Evolutionary conservation across 306 rosid species (phyloP).

Genomic region (Fragaria nilgerrensis): DNA sequence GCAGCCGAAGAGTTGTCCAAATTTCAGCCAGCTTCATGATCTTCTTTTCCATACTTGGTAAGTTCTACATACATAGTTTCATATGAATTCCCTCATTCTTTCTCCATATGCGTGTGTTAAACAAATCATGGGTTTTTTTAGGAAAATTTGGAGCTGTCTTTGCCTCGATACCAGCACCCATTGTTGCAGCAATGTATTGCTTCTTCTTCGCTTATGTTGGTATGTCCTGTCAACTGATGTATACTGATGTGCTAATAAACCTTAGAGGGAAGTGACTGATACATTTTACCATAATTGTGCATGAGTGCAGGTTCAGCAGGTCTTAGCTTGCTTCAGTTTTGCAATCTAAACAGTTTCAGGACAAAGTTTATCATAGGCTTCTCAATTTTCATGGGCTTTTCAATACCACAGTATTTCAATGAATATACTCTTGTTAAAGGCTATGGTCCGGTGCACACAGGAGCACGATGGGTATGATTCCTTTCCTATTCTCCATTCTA

Average conservation of each 20-base stretch:
- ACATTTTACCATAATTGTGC: background rate
- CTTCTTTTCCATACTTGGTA: conserved; percentile 92
- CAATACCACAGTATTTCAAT: conserved; percentile 91
- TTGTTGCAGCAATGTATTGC: conserved; percentile 82
- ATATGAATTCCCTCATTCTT: conserved; percentile 2
- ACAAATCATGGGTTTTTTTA: conserved; percentile 23
- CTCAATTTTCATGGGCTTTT: conserved; percentile 85
- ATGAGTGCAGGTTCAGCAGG: conserved; percentile 80
- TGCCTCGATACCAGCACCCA: conserved; percentile 94
- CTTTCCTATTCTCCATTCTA: background rate
- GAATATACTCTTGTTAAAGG: conserved; percentile 81
- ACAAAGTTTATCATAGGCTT: conserved; percentile 78
- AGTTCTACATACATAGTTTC: background rate
- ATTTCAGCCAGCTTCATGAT: conserved; percentile 96
- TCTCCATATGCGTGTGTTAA: background rate
- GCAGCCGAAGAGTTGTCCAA: conserved; percentile 96
- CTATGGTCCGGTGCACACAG: conserved; percentile 85
- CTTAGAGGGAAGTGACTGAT: conserved; percentile 11
- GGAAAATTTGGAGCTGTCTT: conserved; percentile 97
- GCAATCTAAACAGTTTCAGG: conserved; percentile 88
- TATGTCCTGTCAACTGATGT: conserved; percentile 40
- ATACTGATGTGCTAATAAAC: background rate
- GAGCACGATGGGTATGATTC: conserved; percentile 79
- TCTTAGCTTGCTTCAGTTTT: conserved; percentile 79
- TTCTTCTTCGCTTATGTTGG: conserved; percentile 97